phyloP scores from a whole-genome alignment of 768 basidiomycete genomes.

The Mrakia gelida region DNA sequence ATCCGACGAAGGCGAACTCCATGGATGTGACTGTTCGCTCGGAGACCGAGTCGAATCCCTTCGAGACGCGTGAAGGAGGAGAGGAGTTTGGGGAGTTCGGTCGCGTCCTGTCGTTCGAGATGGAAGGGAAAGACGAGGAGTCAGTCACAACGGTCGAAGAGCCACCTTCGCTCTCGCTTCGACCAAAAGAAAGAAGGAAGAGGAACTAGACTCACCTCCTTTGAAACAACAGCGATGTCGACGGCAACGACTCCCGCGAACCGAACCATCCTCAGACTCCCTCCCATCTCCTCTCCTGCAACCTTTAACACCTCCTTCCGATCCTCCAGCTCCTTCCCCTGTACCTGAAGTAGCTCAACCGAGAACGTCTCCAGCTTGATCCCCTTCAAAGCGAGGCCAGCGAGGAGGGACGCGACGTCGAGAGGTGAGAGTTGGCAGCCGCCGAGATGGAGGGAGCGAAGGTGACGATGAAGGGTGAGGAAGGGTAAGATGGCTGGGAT shows the following conservation, averaged over 20 bases:
- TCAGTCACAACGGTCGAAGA: not conserved
- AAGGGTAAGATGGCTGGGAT: not conserved
- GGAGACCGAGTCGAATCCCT: conserved; percentile 4
- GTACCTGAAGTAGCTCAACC: not conserved
- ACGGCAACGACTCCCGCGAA: not conserved
- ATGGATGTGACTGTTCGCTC: not conserved
- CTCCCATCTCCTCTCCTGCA: conserved; percentile 1
- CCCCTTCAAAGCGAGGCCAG: not conserved
- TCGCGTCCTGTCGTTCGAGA: not conserved
- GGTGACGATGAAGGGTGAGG: not conserved
- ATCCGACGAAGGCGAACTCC: not conserved
- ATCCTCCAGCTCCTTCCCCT: not conserved
- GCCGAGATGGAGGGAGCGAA: not conserved
- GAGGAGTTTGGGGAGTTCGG: not conserved
- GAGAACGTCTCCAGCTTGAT: conserved; percentile 9
- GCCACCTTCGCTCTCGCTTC: not conserved
- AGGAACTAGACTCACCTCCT: not conserved
- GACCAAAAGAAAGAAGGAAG: not conserved
- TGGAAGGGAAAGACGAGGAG: not conserved
- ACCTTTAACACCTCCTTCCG: not conserved
- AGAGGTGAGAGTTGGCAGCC: not conserved
- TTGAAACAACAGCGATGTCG: not conserved
- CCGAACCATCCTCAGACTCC: not conserved
- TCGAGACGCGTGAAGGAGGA: not conserved
- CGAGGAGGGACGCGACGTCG: not conserved